Percentiles rank a stretch among this genome's conserved stretches.
These are phyloP conservation scores for Termitomyces sp. DNA, from an alignment of 768 basidiomycete species.

Conservation along the genomic window DNA sequence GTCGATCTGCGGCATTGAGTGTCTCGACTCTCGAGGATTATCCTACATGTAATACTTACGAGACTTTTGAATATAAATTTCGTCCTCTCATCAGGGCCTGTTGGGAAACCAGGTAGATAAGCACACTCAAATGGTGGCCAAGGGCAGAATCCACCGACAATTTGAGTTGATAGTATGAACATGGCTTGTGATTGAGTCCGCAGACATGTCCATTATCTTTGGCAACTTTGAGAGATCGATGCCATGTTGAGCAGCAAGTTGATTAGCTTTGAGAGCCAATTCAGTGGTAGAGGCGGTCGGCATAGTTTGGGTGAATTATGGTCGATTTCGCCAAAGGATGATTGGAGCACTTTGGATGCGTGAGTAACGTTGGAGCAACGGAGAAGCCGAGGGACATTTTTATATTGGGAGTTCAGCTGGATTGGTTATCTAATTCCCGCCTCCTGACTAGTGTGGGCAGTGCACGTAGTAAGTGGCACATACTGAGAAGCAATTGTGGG, in stretches of 20 bases:
- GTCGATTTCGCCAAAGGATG: neutral
- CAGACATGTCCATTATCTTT: conserved; percentile 32
- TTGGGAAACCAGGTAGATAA: neutral
- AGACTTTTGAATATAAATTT: conserved; percentile 39
- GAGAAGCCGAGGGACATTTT: neutral
- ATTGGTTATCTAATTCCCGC: neutral
- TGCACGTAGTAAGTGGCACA: neutral
- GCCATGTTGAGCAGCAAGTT: conserved; percentile 26
- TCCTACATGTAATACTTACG: conserved; percentile 20
- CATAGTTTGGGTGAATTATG: neutral
- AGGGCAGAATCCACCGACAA: neutral
- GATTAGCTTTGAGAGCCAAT: conserved; percentile 21
- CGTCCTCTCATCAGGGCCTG: conserved; percentile 33
- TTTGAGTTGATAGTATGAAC: conserved; percentile 12
- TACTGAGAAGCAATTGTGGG: neutral
- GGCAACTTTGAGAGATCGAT: conserved; percentile 36
- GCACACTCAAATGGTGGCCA: neutral
- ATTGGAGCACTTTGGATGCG: neutral
- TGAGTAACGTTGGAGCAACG: neutral
- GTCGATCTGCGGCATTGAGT: conserved; percentile 34
- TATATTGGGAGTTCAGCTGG: neutral
- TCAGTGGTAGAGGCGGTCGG: conserved; percentile 8
- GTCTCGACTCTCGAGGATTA: neutral
- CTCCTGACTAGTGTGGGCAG: neutral
- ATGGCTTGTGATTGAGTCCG: conserved; percentile 35